Evolutionary conservation across 352 stramenopile genomes (phyloP), one percentile per base, ranked within the genome.

Genomic region (Phytopythium kandeliae): DNA sequence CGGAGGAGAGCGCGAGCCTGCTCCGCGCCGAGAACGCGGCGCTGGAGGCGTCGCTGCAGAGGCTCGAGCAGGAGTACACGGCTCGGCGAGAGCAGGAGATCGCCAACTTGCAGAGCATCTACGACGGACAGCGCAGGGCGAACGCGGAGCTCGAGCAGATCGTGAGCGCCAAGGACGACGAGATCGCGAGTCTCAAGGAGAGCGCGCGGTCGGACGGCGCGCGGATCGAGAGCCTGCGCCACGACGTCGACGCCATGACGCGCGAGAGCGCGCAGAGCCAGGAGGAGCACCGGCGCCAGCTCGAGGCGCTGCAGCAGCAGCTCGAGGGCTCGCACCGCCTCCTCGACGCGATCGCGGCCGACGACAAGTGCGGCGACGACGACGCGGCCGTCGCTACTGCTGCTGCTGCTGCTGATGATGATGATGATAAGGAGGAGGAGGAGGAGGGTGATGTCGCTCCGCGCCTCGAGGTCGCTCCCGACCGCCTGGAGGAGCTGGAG

Each of bases 111-210:
- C 56, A 80, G 28, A n/a, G 53, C 4, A 43, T 58, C 25, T 52
- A 61, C 15, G 63, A 74, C 12, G 51, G 63, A 22, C 66, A 82
- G 48, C 66, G 57, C 40, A 62, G 71, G 13, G 58, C 70, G 26
- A 69, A 73, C 46, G 66, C 75, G 24, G 63, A 71, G 24, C 67
- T 86, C 54, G 63, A 75, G 54, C 55, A 70, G 13, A 33, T 76
- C 22, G 49, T 86, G 19, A 51, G 54, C 5, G 61, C 68, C 10
- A 73, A 69, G 11, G 69, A 85, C 38, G 58, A 76, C 34, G 63
- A 82, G 43, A 67, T 81, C 24, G 53, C 53, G 17, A 47, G 57
- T 5, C 65, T 89, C 40, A 66, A 66, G 37, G 31, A 58, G 17
- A 61, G 65, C 28, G 65, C 60, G 9, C 53, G 57, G 34, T 40